Conservation (phyloP, 441 rosid genomes). For the Populus tomentosa region DNA sequence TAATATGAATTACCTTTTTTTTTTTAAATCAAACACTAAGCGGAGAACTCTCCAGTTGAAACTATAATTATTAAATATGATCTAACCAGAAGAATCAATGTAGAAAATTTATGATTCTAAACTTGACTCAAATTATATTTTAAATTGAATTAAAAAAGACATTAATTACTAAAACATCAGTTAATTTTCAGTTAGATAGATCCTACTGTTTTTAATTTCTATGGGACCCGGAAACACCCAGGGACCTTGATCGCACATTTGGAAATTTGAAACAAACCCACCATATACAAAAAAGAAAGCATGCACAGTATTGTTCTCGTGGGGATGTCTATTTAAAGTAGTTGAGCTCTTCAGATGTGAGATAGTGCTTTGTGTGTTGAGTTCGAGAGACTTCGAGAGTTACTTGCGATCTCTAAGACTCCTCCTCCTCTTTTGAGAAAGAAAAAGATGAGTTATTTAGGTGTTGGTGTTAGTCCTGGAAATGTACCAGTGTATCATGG, state of each 20-base stretch:
- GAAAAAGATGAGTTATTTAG: conserved; percentile 48
- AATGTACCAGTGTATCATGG: conserved; percentile 56
- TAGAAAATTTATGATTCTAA: not conserved
- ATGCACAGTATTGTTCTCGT: not conserved
- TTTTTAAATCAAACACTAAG: not conserved
- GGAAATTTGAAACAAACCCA: no score
- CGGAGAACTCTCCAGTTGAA: not conserved
- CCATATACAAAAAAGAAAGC: not conserved
- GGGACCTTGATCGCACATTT: no score
- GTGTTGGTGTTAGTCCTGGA: conserved; percentile 65
- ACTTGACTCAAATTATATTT: not conserved
- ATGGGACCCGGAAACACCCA: no score
- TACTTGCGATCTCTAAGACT: not conserved
- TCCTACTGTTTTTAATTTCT: no score
- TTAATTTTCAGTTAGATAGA: not conserved
- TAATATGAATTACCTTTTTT: no score
- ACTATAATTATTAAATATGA: not conserved
- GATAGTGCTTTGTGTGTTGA: not conserved
- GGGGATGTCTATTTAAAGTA: not conserved
- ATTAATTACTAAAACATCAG: not conserved
- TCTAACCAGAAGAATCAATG: not conserved
- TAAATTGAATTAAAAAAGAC: not conserved
- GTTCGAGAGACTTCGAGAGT: not conserved
- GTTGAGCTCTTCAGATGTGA: not conserved
- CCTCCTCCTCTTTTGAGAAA: not conserved